Base-by-base conservation (phyloP, 305 asterid genomes). In the Solanum hybrid region DNA sequence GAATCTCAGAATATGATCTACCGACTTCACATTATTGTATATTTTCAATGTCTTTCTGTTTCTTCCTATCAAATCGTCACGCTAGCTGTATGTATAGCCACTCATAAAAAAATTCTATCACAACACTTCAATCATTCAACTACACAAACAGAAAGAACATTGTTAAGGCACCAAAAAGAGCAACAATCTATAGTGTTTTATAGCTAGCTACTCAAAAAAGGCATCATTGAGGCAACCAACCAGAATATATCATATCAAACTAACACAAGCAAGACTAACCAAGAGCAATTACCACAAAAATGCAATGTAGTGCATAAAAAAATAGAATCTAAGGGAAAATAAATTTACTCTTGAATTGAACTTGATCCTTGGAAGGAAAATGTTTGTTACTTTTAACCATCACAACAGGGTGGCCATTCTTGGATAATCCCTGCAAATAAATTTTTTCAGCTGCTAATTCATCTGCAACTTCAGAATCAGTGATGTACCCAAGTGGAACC, bases 321-420 rank as follows among this genome's bases (percentile, higher is more conserved):
- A 36, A 34, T 12, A 71, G 2, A 8, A 18, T 42, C 34, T 42
- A 64, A 29, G 42, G 79, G 82, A 91, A 71, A 87, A 33, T 0
- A 8, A 75, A 78, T 77, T 88, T 93, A 97, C 98, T 95, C 93
- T 95, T 97, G 96, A 97, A 97, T 92, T 97, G 98, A 46, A 90
- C 90, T 37, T 92, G 97, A 95, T 97, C 98, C 93, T 95, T 97
- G 90, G 94, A 80, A 74, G 94, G 89, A 69, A 86, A 91, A 91
- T 97, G 98, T 89, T 91, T 95, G 87, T 42, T 77, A 88, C 81
- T 94, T 92, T 91, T 94, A 71, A 93, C 76, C 2, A 94, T 22
- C 87, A 96, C 11, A 67, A 97, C 81, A 0, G 98, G 95, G 89
- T 78, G 61, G 4, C 97, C 98, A 26, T 87, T 89, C 40, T 87